Evolutionary conservation across 805 yeast species (phyloP).

Genomic region (Saccharomycopsis lassenensis): DNA sequence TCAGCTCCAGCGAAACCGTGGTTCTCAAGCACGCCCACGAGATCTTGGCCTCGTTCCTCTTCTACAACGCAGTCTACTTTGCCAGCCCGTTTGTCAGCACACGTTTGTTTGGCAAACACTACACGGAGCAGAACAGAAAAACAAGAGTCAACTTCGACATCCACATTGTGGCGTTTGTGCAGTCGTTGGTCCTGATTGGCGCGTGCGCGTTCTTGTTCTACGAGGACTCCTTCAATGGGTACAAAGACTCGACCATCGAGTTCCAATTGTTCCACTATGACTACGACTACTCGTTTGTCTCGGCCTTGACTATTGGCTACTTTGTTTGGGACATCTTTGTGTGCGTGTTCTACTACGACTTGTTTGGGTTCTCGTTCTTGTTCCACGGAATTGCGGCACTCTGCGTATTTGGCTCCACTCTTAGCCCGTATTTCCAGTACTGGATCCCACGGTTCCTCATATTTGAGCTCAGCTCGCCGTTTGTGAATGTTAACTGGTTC

Average conservation of each 20-base stretch:
- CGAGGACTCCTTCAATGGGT: slow-evolving; percentile 29
- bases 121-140: slow-evolving; percentile 36
- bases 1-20: neutral
- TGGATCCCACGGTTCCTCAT: slow-evolving; percentile 74
- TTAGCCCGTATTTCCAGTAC: slow-evolving; percentile 67
- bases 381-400: slow-evolving; percentile 79
- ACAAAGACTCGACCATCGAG: slow-evolving; percentile 16
- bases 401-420: slow-evolving; percentile 53
- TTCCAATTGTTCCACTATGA: slow-evolving; percentile 59
- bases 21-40: slow-evolving; percentile 59
- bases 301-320: slow-evolving; percentile 71
- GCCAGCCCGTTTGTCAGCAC: slow-evolving; percentile 43
- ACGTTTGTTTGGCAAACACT: slow-evolving; percentile 39
- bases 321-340: slow-evolving; percentile 82
- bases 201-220: slow-evolving; percentile 55
- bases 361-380: slow-evolving; percentile 75
- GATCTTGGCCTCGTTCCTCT: slow-evolving; percentile 42
- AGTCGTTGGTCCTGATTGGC: slow-evolving; percentile 54
- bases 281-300: slow-evolving; percentile 66
- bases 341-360: slow-evolving; percentile 47
- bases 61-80: slow-evolving; percentile 47
- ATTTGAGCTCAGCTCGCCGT: slow-evolving; percentile 88
- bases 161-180: slow-evolving; percentile 82
- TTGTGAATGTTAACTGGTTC: slow-evolving; percentile 91
- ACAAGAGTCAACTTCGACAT: slow-evolving; percentile 71